Conservation (phyloP, 495 filamentous ascomycete species). For the Aspergillus baeticus region DNA sequence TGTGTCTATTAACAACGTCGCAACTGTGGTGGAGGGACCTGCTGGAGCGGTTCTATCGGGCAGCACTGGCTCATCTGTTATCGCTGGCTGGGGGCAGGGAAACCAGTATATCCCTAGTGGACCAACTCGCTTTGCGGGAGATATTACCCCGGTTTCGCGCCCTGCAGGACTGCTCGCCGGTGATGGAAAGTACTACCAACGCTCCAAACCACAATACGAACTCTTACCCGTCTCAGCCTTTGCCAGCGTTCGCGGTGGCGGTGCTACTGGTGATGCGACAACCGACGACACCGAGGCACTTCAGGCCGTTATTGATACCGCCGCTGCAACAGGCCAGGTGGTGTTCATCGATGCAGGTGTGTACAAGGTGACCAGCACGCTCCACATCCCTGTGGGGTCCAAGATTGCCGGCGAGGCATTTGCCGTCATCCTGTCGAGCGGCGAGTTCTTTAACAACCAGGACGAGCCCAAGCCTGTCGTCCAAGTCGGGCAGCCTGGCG, state of each 20-base stretch:
- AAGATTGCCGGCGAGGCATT: slow-evolving; percentile 53
- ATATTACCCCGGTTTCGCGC: neutral
- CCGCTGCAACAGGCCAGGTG: slow-evolving; percentile 35
- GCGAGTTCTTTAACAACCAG: slow-evolving; percentile 56
- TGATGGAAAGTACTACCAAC: neutral
- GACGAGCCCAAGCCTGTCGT: slow-evolving; percentile 63
- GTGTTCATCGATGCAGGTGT: slow-evolving; percentile 49
- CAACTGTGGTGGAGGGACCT: slow-evolving; percentile 53
- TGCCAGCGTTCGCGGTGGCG: slow-evolving; percentile 54
- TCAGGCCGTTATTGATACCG: slow-evolving; percentile 28
- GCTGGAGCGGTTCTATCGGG: slow-evolving; percentile 23
- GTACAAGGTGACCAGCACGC: slow-evolving; percentile 47
- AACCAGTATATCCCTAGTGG: slow-evolving; percentile 46
- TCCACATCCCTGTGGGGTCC: slow-evolving; percentile 44
- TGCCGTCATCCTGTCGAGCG: slow-evolving; percentile 63
- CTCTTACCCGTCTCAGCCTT: slow-evolving; percentile 50
- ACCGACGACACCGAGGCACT: slow-evolving; percentile 65
- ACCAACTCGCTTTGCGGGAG: slow-evolving; percentile 22
- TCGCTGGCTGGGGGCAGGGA: slow-evolving; percentile 55
- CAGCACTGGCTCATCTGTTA: slow-evolving; percentile 50
- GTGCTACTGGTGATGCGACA: slow-evolving; percentile 67
- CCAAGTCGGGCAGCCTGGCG: slow-evolving; percentile 55
- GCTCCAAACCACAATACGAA: slow-evolving; percentile 55
- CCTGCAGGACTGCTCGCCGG: too few species aligned
- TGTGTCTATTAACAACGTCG: slow-evolving; percentile 59